Evolutionary conservation across 495 filamentous ascomycete genomes (phyloP).

Genomic region (Aspergillus conjunctus): DNA sequence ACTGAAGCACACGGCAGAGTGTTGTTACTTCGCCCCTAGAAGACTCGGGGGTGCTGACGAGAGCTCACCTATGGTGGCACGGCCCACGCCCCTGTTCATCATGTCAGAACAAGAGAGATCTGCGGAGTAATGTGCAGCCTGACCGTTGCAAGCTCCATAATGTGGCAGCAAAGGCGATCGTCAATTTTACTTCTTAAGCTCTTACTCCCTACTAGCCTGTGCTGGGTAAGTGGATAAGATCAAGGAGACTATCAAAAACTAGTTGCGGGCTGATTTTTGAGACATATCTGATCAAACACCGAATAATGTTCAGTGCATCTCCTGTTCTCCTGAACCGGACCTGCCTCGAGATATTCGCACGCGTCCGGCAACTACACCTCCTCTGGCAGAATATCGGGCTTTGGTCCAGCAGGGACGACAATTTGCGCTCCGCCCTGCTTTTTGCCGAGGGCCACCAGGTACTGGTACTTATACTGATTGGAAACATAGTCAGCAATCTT

Average conservation of each 20-base stretch:
- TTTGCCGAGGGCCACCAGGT: slow-evolving; percentile 21
- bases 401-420: slow-evolving; percentile 24
- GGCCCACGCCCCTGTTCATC: not conserved
- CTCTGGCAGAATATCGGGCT: slow-evolving; percentile 46
- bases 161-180: not conserved
- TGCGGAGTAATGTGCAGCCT: not conserved
- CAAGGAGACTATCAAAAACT: too few species aligned
- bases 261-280: too few species aligned
- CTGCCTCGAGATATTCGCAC: too few species aligned
- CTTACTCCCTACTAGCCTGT: not conserved
- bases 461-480: slow-evolving; percentile 26
- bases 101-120: slow-evolving; percentile 1
- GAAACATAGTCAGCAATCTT: not conserved
- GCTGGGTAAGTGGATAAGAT: not conserved
- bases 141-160: not conserved
- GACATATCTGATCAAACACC: too few species aligned
- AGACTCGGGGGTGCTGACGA: too few species aligned
- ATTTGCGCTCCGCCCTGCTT: slow-evolving; percentile 17
- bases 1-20: too few species aligned
- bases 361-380: slow-evolving; percentile 17
- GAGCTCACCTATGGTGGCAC: too few species aligned
- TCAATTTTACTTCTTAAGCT: too few species aligned
- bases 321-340: too few species aligned
- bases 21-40: too few species aligned
- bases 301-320: too few species aligned